phyloP scores from a whole-genome alignment of 305 asterid species.

The Stenogyne calaminthoides region DNA sequence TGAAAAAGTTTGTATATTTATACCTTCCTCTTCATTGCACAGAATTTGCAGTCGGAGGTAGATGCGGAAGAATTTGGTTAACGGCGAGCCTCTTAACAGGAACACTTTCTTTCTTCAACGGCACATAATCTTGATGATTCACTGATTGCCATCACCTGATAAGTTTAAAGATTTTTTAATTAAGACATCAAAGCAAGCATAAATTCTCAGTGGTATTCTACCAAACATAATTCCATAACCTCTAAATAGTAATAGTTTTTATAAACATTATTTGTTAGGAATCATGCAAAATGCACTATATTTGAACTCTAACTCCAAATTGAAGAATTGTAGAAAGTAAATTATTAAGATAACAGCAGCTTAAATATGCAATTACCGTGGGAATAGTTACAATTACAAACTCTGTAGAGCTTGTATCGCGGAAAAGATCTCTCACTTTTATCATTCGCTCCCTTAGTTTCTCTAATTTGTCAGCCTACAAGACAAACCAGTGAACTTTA shows the following conservation, averaged over 20 bases:
- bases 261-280: background rate
- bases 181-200: background rate
- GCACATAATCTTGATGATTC: constrained; percentile 89
- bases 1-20: background rate
- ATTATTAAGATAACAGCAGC: constrained; percentile 3
- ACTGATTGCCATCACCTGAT: constrained; percentile 88
- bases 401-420: constrained; percentile 83
- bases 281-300: background rate
- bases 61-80: constrained; percentile 92
- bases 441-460: constrained; percentile 91
- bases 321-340: constrained; percentile 7
- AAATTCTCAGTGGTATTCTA: background rate
- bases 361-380: constrained; percentile 59
- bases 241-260: background rate
- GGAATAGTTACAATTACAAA: constrained; percentile 95
- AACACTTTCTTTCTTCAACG: constrained; percentile 80
- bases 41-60: constrained; percentile 89
- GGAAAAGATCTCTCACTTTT: constrained; percentile 96
- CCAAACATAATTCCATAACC: constrained; percentile 5
- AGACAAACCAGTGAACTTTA: constrained; percentile 23
- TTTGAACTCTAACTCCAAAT: background rate
- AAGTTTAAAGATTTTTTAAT: background rate
- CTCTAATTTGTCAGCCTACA: constrained; percentile 91
- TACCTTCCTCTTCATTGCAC: constrained; percentile 91
- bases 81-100: constrained; percentile 86